Percentiles rank a stretch among this genome's conserved stretches.
These are phyloP conservation scores for Pluteus cervinus DNA, from an alignment of 768 basidiomycete genomes.

Conservation along the genomic window DNA sequence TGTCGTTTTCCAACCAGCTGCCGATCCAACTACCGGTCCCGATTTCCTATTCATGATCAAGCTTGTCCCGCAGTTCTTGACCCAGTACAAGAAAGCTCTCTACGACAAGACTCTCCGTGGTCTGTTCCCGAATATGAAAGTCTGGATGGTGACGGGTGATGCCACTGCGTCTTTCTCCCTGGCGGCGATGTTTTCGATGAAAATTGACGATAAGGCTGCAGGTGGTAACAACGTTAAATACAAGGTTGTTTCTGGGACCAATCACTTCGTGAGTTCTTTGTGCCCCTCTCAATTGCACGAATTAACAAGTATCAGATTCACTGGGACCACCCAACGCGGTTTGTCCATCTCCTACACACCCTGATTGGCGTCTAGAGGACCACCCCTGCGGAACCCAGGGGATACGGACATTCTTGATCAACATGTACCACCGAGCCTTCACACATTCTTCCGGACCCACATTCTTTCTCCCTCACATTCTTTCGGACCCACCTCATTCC, in stretches of 20 bases:
- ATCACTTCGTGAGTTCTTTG: constrained; percentile 5
- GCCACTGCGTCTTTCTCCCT: background rate
- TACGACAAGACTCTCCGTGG: background rate
- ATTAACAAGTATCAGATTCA: too few relatives aligned
- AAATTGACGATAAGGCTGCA: background rate
- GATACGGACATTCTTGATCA: too few relatives aligned
- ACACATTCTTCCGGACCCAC: too few relatives aligned
- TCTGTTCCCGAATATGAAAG: constrained; percentile 3
- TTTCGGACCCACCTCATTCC: too few relatives aligned
- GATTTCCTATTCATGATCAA: constrained; percentile 1
- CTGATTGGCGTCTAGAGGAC: too few relatives aligned
- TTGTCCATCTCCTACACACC: too few relatives aligned
- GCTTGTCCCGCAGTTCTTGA: constrained; percentile 1
- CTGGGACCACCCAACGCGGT: too few relatives aligned
- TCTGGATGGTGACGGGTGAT: constrained; percentile 1
- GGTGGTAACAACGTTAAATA: constrained; percentile 2
- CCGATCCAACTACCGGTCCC: background rate
- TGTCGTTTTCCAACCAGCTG: constrained; percentile 1
- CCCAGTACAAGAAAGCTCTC: background rate
- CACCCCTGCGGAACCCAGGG: too few relatives aligned
- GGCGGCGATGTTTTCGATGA: background rate
- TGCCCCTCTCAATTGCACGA: too few relatives aligned
- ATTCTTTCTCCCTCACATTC: too few relatives aligned
- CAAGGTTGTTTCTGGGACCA: background rate
- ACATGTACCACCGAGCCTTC: too few relatives aligned